Conservation (phyloP, 306 rosid genomes). For the Ceratonia siliqua region DNA sequence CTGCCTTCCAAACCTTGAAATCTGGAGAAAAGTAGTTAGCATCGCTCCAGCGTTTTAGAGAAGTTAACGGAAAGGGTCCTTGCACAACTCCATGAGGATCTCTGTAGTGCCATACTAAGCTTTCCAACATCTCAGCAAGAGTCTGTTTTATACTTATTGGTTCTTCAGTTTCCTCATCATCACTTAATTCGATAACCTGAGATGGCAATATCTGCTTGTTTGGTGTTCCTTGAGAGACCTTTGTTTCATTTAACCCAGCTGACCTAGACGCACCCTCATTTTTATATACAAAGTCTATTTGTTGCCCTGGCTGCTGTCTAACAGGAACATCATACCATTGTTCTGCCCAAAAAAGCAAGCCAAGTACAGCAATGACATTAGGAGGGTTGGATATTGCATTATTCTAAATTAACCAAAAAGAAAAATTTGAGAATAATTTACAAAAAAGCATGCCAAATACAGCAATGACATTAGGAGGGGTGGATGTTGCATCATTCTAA, state of each 20-base stretch:
- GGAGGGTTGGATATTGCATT: not conserved
- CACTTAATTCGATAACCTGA: conserved; percentile 58
- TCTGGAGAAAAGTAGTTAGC: conserved; percentile 60
- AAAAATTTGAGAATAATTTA: not conserved
- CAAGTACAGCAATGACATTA: conserved; percentile 24
- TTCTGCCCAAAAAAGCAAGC: conserved; percentile 45
- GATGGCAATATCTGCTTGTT: conserved; percentile 31
- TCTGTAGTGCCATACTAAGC: conserved; percentile 59
- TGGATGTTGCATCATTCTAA: no score
- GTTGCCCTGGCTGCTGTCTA: conserved; percentile 41
- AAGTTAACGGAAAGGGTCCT: conserved; percentile 67
- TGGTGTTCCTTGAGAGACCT: conserved; percentile 12
- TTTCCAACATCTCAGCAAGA: conserved; percentile 26
- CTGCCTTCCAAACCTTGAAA: conserved; percentile 79
- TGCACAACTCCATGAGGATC: conserved; percentile 76
- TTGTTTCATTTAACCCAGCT: conserved; percentile 27
- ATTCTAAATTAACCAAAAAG: not conserved
- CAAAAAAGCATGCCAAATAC: not conserved
- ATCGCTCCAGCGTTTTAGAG: conserved; percentile 72
- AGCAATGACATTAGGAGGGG: conserved; percentile 17
- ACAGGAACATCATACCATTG: conserved; percentile 12
- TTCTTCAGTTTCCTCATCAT: conserved; percentile 49
- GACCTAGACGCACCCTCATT: conserved; percentile 12
- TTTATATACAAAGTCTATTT: not conserved
- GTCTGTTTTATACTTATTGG: conserved; percentile 24